These are phyloP conservation scores for Microsporum ferrugineum DNA, from an alignment of 2,329 filamentous ascomycete genomes.

Conservation along the genomic window DNA sequence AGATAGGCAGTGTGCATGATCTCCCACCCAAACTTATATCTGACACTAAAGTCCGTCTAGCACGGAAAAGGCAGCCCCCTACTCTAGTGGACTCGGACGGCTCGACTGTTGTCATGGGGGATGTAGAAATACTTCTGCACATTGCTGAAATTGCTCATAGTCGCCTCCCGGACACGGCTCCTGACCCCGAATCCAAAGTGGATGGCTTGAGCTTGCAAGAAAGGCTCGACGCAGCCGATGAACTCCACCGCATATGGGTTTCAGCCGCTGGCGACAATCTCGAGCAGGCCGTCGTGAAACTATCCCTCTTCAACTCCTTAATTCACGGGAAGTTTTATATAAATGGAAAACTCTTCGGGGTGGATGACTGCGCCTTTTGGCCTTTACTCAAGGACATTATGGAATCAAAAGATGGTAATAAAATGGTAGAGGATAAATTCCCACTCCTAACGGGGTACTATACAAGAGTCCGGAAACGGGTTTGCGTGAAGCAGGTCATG, in stretches of 20 bases:
- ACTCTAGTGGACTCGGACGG: slow-evolving; percentile 20
- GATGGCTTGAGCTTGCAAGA: slow-evolving; percentile 21
- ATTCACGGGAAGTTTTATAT: slow-evolving; percentile 26
- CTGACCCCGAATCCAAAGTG: slow-evolving; percentile 15
- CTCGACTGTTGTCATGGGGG: slow-evolving; percentile 20
- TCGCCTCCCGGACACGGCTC: slow-evolving; percentile 6
- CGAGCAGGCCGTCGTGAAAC: not conserved
- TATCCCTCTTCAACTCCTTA: slow-evolving; percentile 8
- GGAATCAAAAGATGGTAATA: slow-evolving; percentile 10
- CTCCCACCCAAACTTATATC: not conserved
- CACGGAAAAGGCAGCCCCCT: not conserved
- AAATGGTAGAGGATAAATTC: slow-evolving; percentile 20
- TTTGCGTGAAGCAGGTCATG: slow-evolving; percentile 26
- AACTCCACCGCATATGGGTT: slow-evolving; percentile 4
- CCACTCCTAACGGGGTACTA: slow-evolving; percentile 29
- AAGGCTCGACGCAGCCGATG: slow-evolving; percentile 15
- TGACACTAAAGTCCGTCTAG: not conserved
- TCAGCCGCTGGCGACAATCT: not conserved
- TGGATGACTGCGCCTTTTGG: slow-evolving; percentile 37
- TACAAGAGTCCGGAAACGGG: slow-evolving; percentile 28
- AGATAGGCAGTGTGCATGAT: slow-evolving; percentile 10
- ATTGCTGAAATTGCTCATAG: slow-evolving; percentile 15
- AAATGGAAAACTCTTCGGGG: slow-evolving; percentile 25
- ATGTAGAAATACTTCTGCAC: slow-evolving; percentile 24
- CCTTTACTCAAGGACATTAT: slow-evolving; percentile 31